Conservation (phyloP, 441 rosid genomes). For the Populus hybrid region DNA sequence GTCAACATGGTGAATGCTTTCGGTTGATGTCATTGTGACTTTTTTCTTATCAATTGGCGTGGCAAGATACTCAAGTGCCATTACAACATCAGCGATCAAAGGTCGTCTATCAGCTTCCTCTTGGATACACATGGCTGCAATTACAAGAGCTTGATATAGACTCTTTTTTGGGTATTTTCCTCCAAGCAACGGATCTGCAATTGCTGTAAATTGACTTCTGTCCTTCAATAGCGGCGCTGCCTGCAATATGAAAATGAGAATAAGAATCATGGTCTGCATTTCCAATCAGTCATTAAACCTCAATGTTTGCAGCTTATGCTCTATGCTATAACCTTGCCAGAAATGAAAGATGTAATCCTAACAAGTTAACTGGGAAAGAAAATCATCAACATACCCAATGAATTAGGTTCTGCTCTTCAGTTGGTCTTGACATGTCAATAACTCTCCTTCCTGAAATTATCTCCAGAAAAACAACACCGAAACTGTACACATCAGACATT, state of each 20-base stretch:
- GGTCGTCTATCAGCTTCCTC: constrained; percentile 76
- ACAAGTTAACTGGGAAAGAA: neutral
- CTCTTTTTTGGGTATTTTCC: constrained; percentile 61
- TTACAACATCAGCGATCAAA: constrained; percentile 79
- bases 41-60: constrained; percentile 10
- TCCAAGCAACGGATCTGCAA: constrained; percentile 75
- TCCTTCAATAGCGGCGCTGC: constrained; percentile 75
- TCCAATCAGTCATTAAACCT: neutral
- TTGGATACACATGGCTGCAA: constrained; percentile 90
- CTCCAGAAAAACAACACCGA: no score
- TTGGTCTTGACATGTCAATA: no score
- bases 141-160: constrained; percentile 81
- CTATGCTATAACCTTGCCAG: neutral
- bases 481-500: no score
- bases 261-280: neutral
- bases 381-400: neutral
- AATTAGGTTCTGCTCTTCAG: no score
- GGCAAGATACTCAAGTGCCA: constrained; percentile 65
- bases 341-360: neutral
- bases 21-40: neutral
- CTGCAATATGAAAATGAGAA: constrained; percentile 31
- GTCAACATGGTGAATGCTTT: neutral
- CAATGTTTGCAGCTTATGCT: constrained; percentile 5
- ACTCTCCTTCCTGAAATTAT: no score
- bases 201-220: constrained; percentile 52